Percentiles rank a stretch among this genome's conserved stretches.
Conservation (phyloP, 2,329 filamentous ascomycete species). For the Pestalotiopsis sp. region DNA sequence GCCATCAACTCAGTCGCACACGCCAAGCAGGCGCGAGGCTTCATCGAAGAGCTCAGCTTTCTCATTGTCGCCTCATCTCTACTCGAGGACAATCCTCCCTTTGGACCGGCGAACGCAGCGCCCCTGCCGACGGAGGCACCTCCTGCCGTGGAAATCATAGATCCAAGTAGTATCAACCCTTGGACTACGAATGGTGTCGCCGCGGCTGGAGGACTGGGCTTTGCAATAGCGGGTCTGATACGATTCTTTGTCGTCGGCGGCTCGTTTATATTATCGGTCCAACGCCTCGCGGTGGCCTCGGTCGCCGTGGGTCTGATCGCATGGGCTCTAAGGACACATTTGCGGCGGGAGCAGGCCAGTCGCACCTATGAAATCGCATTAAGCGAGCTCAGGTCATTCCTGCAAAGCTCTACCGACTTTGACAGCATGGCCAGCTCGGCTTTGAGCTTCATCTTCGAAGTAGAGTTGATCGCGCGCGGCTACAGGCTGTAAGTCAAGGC, state of each 20-base stretch:
- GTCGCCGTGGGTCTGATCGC: conserved; percentile 21
- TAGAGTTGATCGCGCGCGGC: conserved; percentile 35
- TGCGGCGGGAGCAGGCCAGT: conserved; percentile 32
- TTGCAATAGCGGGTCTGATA: conserved; percentile 29
- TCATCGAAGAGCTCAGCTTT: conserved; percentile 36
- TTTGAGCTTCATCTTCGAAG: conserved; percentile 37
- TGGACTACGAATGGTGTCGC: conserved; percentile 31
- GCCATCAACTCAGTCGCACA: conserved; percentile 36
- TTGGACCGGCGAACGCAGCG: conserved; percentile 26
- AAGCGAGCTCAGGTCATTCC: conserved; percentile 29
- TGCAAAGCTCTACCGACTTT: conserved; percentile 32
- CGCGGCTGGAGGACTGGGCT: conserved; percentile 31
- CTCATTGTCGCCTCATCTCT: conserved; percentile 36
- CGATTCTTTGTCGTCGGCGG: conserved; percentile 32
- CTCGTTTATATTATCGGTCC: conserved; percentile 28
- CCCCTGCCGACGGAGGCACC: conserved; percentile 9
- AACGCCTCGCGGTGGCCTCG: conserved; percentile 26
- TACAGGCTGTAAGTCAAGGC: conserved; percentile 32
- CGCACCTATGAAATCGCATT: conserved; percentile 34
- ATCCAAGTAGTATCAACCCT: conserved; percentile 5
- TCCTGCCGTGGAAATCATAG: not conserved
- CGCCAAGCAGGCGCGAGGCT: conserved; percentile 31
- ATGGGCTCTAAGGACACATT: conserved; percentile 28
- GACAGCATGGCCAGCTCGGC: conserved; percentile 36
- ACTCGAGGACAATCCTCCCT: conserved; percentile 32